These are phyloP conservation scores for Nothopassalora personata DNA, from an alignment of 2,329 filamentous ascomycete genomes.

Conservation along the genomic window DNA sequence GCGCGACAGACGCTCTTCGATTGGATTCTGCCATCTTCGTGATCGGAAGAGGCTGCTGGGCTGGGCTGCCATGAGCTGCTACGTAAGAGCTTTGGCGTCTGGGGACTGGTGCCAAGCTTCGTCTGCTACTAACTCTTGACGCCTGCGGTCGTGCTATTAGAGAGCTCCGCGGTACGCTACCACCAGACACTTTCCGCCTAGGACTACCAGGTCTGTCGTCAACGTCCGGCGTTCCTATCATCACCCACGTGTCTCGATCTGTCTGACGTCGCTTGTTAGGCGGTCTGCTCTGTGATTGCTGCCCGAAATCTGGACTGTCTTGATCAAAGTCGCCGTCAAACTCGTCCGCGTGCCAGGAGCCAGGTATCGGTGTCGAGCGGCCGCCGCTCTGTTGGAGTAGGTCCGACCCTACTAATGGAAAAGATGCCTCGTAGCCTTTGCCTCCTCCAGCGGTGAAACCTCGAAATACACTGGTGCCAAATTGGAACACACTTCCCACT, in stretches of 20 bases:
- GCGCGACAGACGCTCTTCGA: constrained; percentile 52
- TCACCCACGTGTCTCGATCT: constrained; percentile 45
- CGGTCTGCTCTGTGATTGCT: constrained; percentile 22
- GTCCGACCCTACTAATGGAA: constrained; percentile 11
- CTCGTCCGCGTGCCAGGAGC: constrained; percentile 49
- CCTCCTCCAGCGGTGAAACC: constrained; percentile 87
- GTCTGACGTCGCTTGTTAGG: constrained; percentile 44
- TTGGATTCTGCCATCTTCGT: constrained; percentile 16
- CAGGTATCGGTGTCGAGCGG: constrained; percentile 46
- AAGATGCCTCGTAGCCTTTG: constrained; percentile 53
- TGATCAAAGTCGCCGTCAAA: constrained; percentile 42
- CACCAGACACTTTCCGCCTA: constrained; percentile 31
- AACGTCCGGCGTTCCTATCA: constrained; percentile 45
- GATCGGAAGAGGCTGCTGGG: constrained; percentile 5
- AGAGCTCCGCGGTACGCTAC: constrained; percentile 19
- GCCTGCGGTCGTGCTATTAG: constrained; percentile 20
- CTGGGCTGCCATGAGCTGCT: constrained; percentile 35
- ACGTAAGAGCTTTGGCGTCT: constrained; percentile 34
- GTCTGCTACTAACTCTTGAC: constrained; percentile 30
- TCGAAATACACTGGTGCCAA: constrained; percentile 69
- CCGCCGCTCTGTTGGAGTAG: constrained; percentile 23
- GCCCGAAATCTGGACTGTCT: constrained; percentile 39
- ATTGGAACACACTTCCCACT: constrained; percentile 75
- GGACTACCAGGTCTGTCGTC: constrained; percentile 49
- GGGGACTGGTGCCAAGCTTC: constrained; percentile 38